A percentile compares a stretch with the other conserved stretches of the same genome.
These are phyloP conservation scores for Raphanus sativus DNA, from an alignment of 345 rosid genomes.

Conservation along the genomic window DNA sequence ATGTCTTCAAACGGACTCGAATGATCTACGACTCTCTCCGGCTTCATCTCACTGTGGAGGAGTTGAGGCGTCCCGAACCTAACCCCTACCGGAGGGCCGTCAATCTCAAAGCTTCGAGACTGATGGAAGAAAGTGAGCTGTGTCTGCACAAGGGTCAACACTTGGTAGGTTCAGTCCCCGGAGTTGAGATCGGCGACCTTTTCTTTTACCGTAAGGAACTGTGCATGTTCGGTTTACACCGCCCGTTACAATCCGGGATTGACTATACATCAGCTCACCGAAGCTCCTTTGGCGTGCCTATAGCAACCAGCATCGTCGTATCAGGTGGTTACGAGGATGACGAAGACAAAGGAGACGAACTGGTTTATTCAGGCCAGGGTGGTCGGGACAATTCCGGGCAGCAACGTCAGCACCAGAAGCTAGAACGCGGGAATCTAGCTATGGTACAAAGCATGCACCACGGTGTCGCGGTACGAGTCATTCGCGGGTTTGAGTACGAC, in stretches of 20 bases:
- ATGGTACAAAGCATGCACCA: constrained; percentile 74
- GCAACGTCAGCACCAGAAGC: constrained; percentile 72
- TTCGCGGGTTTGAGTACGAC: constrained; percentile 62
- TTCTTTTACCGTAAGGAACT: constrained; percentile 75
- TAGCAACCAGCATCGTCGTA: constrained; percentile 75
- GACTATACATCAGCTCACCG: constrained; percentile 56
- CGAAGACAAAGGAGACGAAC: constrained; percentile 61
- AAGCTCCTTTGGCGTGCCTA: constrained; percentile 70
- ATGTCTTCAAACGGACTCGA: not conserved
- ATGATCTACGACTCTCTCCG: constrained; percentile 54
- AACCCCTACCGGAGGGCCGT: constrained; percentile 45
- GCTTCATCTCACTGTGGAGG: constrained; percentile 45
- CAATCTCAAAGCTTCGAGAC: constrained; percentile 47
- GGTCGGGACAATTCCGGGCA: constrained; percentile 66
- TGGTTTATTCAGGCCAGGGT: constrained; percentile 79
- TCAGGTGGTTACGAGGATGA: constrained; percentile 91
- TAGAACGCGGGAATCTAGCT: constrained; percentile 82
- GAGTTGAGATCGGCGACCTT: constrained; percentile 66
- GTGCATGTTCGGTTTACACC: constrained; percentile 71
- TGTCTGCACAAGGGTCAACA: constrained; percentile 70
- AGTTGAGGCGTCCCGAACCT: constrained; percentile 34
- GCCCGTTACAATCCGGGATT: constrained; percentile 80
- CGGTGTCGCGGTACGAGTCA: constrained; percentile 71
- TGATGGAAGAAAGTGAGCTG: constrained; percentile 54
- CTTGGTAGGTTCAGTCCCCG: constrained; percentile 73